Evolutionary conservation across 148 eudicot species (phyloP).

Genomic region (Amaranthus hypochondriacus): DNA sequence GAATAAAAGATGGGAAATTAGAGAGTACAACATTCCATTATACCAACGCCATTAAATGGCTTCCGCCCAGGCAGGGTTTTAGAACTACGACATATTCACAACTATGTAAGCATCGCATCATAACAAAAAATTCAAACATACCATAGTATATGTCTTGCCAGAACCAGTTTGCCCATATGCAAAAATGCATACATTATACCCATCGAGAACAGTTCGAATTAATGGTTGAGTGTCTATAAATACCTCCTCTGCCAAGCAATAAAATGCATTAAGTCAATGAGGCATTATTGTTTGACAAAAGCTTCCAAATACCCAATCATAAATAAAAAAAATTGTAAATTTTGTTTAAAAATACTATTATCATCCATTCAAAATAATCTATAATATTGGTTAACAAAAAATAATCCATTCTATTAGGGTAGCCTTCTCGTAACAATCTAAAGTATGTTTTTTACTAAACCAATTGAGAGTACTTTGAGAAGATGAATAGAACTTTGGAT

Average conservation of each 20-base stretch:
- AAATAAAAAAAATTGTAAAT: background rate
- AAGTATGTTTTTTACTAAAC: too few relatives aligned
- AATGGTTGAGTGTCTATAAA: constrained; percentile 78
- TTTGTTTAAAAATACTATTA: too few relatives aligned
- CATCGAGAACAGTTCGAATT: constrained; percentile 88
- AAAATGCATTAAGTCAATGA: constrained; percentile 5
- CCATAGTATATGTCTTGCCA: constrained; percentile 97
- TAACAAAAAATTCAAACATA: constrained; percentile 22
- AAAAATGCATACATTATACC: constrained; percentile 83
- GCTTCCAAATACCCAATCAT: background rate
- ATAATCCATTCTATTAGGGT: too few relatives aligned
- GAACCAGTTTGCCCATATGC: constrained; percentile 98
- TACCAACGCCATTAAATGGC: too few relatives aligned
- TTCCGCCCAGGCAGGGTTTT: background rate
- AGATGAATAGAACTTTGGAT: too few relatives aligned
- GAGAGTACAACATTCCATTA: background rate
- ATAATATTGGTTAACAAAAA: too few relatives aligned
- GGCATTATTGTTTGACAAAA: background rate
- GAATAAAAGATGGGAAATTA: background rate
- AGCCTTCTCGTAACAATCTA: too few relatives aligned
- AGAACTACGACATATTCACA: background rate
- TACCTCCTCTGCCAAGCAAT: constrained; percentile 62
- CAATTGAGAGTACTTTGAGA: too few relatives aligned
- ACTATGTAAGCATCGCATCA: background rate
- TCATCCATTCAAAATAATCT: too few relatives aligned